Base-by-base conservation (phyloP, 1,284 basidiomycete species). In the Neolentinus lepideus region DNA sequence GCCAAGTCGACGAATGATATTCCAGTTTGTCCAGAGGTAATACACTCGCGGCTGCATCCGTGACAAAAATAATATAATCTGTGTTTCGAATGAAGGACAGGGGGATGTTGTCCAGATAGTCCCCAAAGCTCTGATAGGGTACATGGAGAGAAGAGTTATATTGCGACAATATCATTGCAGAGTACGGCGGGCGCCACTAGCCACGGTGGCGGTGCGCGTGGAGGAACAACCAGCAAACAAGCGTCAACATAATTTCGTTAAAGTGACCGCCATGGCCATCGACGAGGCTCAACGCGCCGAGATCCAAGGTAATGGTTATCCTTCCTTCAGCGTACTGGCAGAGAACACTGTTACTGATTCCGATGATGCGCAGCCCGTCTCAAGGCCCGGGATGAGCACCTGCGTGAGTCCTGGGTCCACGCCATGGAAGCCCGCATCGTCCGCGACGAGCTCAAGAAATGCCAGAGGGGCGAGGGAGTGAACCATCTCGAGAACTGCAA, bases 361-460 rank as follows among this genome's bases (percentile, higher is more conserved):
- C 22, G 11, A 26, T 21, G 22, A 50, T 22, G 24, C 54, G 16
- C 56, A 89, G 87, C 78, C 25, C 82, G 79, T 67, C 68, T 88
- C 50, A 70, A 79, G 61, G 79, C 81, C 61, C 88, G 91, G 52
- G 93, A 96, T 58, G 76, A 85, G 51, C 79, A 84, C 71, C 79
- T 98, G 65, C 88, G 92, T 58, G 93, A 97, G 74, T 89, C 90
- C 56, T 99, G 96, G 96, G 80, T 98, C 48, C 88, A 86, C 66
- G 86, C 90, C 25, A 97, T 98, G 94, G 93, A 98, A 73, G 85
- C 88, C 24, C 84, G 92, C 52, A 78, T 99, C 57, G 92, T 98
- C 54, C 85, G 88, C 60, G 88, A 93, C 60, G 92, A 97, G 72
- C 82, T 99, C 56, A 82, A 86, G 60, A 95, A 94, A 71, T 99